These are phyloP conservation scores for Takakia lepidozioides DNA, from an alignment of 225 moss, liverwort and hornwort genomes.

Conservation along the genomic window DNA sequence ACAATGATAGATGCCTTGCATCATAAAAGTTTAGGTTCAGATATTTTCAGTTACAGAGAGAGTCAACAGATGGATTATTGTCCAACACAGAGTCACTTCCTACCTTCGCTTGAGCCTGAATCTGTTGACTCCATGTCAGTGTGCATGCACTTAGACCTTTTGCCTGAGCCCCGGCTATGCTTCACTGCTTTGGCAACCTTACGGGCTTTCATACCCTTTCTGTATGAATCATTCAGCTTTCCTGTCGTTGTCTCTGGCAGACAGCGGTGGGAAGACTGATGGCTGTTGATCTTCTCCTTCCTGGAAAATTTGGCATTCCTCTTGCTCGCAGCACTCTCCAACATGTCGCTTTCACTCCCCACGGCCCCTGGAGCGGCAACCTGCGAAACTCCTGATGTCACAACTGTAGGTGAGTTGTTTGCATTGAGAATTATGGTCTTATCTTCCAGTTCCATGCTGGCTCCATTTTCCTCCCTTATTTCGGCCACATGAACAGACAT, in stretches of 20 bases:
- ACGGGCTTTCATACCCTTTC: slow-evolving; percentile 35
- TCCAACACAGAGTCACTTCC: no score
- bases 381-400: background rate
- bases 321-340: slow-evolving; percentile 11
- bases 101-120: slow-evolving; percentile 17
- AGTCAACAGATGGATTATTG: no score
- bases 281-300: slow-evolving; percentile 7
- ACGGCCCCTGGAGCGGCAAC: background rate
- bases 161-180: slow-evolving; percentile 22
- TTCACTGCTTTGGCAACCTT: slow-evolving; percentile 41
- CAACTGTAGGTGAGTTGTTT: slow-evolving; percentile 8
- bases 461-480: slow-evolving; percentile 24
- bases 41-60: no score
- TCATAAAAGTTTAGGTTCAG: no score
- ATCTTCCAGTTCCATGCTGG: slow-evolving; percentile 31
- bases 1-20: no score
- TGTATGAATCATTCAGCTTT: slow-evolving; percentile 29
- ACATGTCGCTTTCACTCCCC: slow-evolving; percentile 5
- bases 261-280: slow-evolving; percentile 27
- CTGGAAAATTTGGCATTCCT: slow-evolving; percentile 17
- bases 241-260: slow-evolving; percentile 14
- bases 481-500: background rate
- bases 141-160: slow-evolving; percentile 43
- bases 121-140: slow-evolving; percentile 31
- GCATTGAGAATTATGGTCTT: slow-evolving; percentile 15